Percentiles rank a stretch among this genome's conserved stretches.
Conservation (phyloP, 495 filamentous ascomycete genomes). For the Penicillium coprophilum region DNA sequence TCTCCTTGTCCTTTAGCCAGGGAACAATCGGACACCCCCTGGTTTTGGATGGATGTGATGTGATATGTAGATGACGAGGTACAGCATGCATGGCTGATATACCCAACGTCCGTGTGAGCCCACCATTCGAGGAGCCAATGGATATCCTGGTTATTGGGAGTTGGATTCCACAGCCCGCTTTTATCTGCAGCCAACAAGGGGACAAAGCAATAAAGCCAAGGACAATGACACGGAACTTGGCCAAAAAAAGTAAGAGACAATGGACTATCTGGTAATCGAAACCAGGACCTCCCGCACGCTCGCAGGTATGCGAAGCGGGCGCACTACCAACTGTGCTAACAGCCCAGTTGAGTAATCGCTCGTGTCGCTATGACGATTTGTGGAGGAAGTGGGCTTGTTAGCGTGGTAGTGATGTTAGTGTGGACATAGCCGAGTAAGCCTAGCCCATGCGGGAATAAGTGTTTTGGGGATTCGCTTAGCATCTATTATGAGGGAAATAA, state of each 20-base stretch:
- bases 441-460: conserved; percentile 2
- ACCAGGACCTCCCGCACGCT: conserved; percentile 24
- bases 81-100: background rate
- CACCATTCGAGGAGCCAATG: background rate
- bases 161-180: background rate
- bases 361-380: background rate
- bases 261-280: conserved; percentile 31
- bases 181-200: background rate
- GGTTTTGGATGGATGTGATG: background rate
- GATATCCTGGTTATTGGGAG: background rate
- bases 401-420: background rate
- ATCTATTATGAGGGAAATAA: background rate
- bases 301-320: conserved; percentile 23
- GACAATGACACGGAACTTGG: too few relatives aligned
- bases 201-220: background rate
- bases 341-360: conserved; percentile 20
- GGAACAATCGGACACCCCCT: background rate
- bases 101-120: background rate
- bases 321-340: conserved; percentile 27
- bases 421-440: conserved; percentile 12
- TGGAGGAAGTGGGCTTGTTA: background rate
- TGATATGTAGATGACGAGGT: conserved; percentile 1
- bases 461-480: conserved; percentile 4
- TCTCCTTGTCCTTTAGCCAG: background rate
- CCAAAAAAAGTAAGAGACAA: conserved; percentile 2